A percentile compares a stretch with the other conserved stretches of the same genome.
Conservation (phyloP, 1,284 basidiomycete species). For the Microbotryum saponariae region DNA sequence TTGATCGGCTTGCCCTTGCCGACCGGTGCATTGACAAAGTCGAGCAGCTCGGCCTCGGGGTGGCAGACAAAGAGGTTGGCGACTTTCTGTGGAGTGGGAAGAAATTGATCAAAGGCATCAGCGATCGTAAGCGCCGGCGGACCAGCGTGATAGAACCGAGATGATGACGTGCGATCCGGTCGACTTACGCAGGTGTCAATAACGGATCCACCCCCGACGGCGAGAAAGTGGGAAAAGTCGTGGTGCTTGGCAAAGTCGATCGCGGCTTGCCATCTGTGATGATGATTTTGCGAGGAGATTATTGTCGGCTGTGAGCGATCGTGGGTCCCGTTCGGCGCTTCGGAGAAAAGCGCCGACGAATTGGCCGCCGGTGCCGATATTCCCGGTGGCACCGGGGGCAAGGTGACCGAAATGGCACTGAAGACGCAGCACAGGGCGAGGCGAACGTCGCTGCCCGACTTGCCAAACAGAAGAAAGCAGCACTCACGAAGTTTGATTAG, state of each 20-base stretch:
- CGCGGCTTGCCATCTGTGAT: conserved; percentile 64
- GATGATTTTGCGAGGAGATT: neutral
- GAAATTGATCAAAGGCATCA: too few relatives aligned
- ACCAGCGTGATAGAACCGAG: neutral
- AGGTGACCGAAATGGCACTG: too few relatives aligned
- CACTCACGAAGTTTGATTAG: conserved; percentile 63
- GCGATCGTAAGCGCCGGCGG: neutral
- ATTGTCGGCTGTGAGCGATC: neutral
- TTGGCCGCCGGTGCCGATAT: neutral
- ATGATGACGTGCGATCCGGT: neutral
- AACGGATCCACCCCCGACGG: conserved; percentile 69
- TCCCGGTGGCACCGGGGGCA: too few relatives aligned
- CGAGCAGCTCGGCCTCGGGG: conserved; percentile 74
- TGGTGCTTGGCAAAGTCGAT: conserved; percentile 78
- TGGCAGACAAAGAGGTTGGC: conserved; percentile 76
- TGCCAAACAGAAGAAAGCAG: neutral
- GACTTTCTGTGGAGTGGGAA: conserved; percentile 27
- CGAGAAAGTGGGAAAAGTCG: conserved; percentile 88
- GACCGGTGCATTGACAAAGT: conserved; percentile 94
- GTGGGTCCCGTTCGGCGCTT: neutral
- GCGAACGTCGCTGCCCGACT: neutral
- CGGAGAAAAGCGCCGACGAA: too few relatives aligned
- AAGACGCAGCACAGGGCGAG: neutral
- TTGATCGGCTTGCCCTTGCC: conserved; percentile 71
- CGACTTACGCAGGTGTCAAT: conserved; percentile 51